These are phyloP conservation scores for Ogataea parapolymorpha DNA, from an alignment of 805 yeast species.

Conservation along the genomic window DNA sequence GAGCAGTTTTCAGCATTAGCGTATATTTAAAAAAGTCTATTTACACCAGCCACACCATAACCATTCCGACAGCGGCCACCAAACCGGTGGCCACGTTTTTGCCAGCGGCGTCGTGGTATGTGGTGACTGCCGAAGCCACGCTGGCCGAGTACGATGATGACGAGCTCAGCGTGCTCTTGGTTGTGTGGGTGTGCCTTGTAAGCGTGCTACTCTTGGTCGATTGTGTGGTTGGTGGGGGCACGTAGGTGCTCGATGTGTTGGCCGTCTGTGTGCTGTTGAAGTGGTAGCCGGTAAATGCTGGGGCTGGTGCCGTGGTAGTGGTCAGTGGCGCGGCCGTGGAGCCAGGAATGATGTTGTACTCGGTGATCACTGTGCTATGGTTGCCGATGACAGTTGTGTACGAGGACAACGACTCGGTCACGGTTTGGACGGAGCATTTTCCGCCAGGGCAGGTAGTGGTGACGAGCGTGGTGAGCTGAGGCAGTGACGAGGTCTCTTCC, in stretches of 20 bases:
- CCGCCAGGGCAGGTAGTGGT: constrained; percentile 14
- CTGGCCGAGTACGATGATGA: constrained; percentile 1
- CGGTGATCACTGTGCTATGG: constrained; percentile 36
- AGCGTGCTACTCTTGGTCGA: constrained; percentile 2
- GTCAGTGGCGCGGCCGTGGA: background rate
- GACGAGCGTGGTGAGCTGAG: constrained; percentile 7
- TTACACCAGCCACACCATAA: constrained; percentile 8
- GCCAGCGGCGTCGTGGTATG: constrained; percentile 27
- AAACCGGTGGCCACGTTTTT: constrained; percentile 1
- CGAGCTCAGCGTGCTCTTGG: background rate
- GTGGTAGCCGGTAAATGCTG: background rate
- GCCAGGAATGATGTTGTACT: constrained; percentile 33
- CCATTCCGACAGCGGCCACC: constrained; percentile 3
- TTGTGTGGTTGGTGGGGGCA: background rate
- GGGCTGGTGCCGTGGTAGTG: background rate
- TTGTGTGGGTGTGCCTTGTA: constrained; percentile 5
- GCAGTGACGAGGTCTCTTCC: background rate
- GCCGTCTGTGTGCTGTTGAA: constrained; percentile 5
- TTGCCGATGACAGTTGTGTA: constrained; percentile 35
- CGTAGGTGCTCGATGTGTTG: constrained; percentile 1
- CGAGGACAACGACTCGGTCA: constrained; percentile 19
- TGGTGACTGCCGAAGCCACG: constrained; percentile 16
- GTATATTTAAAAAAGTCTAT: constrained; percentile 2
- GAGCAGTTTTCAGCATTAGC: background rate
- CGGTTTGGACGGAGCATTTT: constrained; percentile 10